These are phyloP conservation scores for Komagataea norvegica DNA, from an alignment of 1,139 yeast species.

Conservation along the genomic window DNA sequence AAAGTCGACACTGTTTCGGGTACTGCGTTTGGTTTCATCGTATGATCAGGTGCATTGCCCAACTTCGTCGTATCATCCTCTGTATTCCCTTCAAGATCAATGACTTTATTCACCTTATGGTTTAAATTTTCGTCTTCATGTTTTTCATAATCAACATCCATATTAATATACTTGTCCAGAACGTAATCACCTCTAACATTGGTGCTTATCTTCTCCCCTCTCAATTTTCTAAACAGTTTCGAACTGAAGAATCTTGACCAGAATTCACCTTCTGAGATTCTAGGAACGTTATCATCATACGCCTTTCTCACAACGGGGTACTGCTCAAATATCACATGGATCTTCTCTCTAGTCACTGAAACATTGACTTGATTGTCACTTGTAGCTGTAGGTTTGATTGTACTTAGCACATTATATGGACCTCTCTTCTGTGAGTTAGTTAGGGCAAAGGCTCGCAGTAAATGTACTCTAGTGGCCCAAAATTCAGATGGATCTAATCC, in stretches of 20 bases:
- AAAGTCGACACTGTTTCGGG: slow-evolving; percentile 69
- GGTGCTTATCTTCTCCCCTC: slow-evolving; percentile 80
- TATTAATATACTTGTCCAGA: slow-evolving; percentile 74
- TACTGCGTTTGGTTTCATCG: slow-evolving; percentile 66
- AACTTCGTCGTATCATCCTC: slow-evolving; percentile 72
- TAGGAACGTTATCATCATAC: slow-evolving; percentile 86
- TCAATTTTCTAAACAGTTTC: slow-evolving; percentile 73
- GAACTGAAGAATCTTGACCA: slow-evolving; percentile 98
- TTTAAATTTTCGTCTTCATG: slow-evolving; percentile 34
- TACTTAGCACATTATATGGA: slow-evolving; percentile 87
- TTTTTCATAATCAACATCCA: slow-evolving; percentile 46
- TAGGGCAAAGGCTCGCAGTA: slow-evolving; percentile 80
- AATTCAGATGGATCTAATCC: slow-evolving; percentile 77
- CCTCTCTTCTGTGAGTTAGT: slow-evolving; percentile 83
- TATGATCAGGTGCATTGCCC: slow-evolving; percentile 84
- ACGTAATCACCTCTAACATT: slow-evolving; percentile 81
- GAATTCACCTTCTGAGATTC: slow-evolving; percentile 81
- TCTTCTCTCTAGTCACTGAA: slow-evolving; percentile 84
- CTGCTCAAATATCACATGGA: slow-evolving; percentile 84
- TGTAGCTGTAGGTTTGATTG: slow-evolving; percentile 89
- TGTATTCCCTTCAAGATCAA: slow-evolving; percentile 76
- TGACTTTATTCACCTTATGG: slow-evolving; percentile 48
- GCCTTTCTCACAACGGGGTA: slow-evolving; percentile 92
- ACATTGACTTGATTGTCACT: slow-evolving; percentile 90
- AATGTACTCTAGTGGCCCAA: slow-evolving; percentile 82